These are phyloP conservation scores for Ilyonectria destructans DNA, from an alignment of 2,329 filamentous ascomycete genomes.

Conservation along the genomic window DNA sequence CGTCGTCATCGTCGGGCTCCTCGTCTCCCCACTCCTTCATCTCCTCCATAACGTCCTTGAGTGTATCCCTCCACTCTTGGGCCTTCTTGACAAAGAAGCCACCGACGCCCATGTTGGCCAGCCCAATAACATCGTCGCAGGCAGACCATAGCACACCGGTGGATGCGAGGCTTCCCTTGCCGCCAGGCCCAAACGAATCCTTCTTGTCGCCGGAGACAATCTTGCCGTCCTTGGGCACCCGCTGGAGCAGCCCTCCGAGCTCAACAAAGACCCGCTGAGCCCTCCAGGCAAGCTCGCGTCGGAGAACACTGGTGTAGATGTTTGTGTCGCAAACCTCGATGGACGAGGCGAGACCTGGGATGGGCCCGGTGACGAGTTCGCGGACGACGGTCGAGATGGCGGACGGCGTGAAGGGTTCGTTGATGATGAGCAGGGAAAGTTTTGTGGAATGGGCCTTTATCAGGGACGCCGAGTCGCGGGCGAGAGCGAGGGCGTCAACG, in stretches of 20 bases:
- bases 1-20: constrained; percentile 72
- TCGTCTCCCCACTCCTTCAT: constrained; percentile 91
- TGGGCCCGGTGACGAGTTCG: constrained; percentile 80
- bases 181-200: constrained; percentile 54
- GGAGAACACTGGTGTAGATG: constrained; percentile 75
- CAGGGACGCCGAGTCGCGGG: constrained; percentile 80
- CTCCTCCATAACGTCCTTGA: constrained; percentile 89
- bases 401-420: constrained; percentile 86
- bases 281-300: constrained; percentile 74
- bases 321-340: constrained; percentile 76
- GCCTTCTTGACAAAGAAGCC: constrained; percentile 81
- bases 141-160: constrained; percentile 89
- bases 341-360: constrained; percentile 82
- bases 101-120: constrained; percentile 78
- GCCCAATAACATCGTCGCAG: constrained; percentile 80
- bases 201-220: constrained; percentile 55
- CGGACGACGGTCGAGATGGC: constrained; percentile 81
- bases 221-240: constrained; percentile 74
- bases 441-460: constrained; percentile 90
- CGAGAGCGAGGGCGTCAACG: constrained; percentile 77
- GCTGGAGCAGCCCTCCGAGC: constrained; percentile 72
- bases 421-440: constrained; percentile 88
- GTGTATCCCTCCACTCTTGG: constrained; percentile 80
- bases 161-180: constrained; percentile 71
- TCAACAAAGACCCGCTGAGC: constrained; percentile 75